Evolutionary conservation across 177 flowering plant species (phyloP), one percentile per base, ranked within the genome.

Genomic region (Telopea speciosissima): DNA sequence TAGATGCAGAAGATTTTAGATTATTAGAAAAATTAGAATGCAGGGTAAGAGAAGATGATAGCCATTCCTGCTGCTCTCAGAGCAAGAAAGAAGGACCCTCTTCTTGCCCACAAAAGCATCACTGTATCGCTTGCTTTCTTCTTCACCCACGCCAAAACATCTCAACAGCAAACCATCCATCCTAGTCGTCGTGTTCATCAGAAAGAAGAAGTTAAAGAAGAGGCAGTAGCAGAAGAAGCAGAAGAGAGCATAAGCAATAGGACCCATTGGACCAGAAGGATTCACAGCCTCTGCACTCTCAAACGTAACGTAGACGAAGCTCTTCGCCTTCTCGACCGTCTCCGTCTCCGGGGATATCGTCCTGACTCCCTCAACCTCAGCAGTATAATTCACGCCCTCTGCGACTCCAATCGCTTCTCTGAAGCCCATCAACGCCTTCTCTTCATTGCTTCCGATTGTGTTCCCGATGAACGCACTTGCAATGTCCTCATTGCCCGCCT

Each of bases 391-490:
- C 97, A 92, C 71, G 90, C 86, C n/a, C 94, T 95, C 64, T 90
- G 97, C 68, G 79, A 75, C 45, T 69, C 90, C 60, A 14, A 56
- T 59, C 91, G 97, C 58, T 91, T 84, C 77, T 25, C 78, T 26
- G 96, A 95, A 74, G 99, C 99, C 60, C 97, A 85, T 81, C 83
- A 75, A 25, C 88, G 85, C 6, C 73, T 92, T 56, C 80, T 79
- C 63, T 80, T 72, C 72, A 49, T 89, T 9, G 61, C 82, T 16
- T 77, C 91, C 8, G 58, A 67, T 21, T 81, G 70, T 65, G 74
- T 85, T 65, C 93, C 93, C 7, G 90, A 95, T 65, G 88, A 86
- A 68, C 93, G 94, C 26, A 89, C 97, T 6, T 86, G 89, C 81
- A 95, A 95, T 73, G 84, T 89, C 19, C 84, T 95, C 70, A 82